Percentiles rank a stretch among this genome's conserved stretches.
These are phyloP conservation scores for Podaxis sp. DNA, from an alignment of 768 basidiomycete species.

Conservation along the genomic window DNA sequence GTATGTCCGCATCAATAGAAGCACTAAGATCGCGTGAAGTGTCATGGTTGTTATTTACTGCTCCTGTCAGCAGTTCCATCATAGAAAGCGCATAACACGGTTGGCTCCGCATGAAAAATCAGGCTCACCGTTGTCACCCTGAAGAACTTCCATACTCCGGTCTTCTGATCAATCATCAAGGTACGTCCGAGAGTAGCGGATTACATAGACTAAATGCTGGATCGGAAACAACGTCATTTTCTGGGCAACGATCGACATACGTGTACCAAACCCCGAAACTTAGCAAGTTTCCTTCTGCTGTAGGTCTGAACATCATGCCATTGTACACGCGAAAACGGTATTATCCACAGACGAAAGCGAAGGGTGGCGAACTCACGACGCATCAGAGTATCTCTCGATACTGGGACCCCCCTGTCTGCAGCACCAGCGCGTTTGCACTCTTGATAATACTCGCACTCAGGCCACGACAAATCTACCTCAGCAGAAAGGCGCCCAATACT, in stretches of 20 bases:
- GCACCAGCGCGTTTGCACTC: conserved; percentile 23
- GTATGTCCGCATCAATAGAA: neutral
- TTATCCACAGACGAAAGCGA: conserved; percentile 22
- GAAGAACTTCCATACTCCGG: neutral
- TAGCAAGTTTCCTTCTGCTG: neutral
- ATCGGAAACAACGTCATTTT: neutral
- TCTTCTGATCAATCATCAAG: neutral
- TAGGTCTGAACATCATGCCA: conserved; percentile 9
- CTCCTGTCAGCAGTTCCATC: neutral
- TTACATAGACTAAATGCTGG: neutral
- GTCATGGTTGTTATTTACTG: neutral
- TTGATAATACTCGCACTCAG: conserved; percentile 28
- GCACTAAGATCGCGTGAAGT: neutral
- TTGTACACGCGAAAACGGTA: conserved; percentile 7
- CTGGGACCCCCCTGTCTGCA: conserved; percentile 12
- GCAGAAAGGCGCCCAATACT: conserved; percentile 33
- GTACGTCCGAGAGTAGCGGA: neutral
- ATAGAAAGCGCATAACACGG: neutral
- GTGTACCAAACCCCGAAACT: neutral
- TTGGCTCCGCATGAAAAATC: neutral
- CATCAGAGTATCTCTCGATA: conserved; percentile 16
- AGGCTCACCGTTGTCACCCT: conserved; percentile 6
- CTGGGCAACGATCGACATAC: conserved; percentile 7
- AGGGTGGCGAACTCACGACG: conserved; percentile 56
- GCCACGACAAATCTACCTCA: conserved; percentile 40